Base-by-base conservation (phyloP, 805 yeast species). In the Lipomyces orientalis region DNA sequence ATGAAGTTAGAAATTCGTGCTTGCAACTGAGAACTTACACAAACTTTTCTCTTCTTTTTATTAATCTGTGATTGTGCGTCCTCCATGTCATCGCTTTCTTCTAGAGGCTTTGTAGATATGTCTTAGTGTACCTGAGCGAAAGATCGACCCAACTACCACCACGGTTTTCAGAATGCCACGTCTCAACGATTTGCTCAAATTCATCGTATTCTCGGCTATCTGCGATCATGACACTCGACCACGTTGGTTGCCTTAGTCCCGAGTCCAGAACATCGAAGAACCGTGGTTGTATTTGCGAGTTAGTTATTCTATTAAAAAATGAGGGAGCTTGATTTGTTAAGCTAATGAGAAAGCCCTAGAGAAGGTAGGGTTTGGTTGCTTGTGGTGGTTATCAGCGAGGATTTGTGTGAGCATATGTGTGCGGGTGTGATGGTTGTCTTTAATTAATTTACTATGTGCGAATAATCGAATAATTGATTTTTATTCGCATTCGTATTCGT, bases 151-250 rank as follows among this genome's bases (percentile, higher is more conserved):
- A 2, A 39, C 7, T 49, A 16, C 52, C 22, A n/a, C n/a, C n/a
- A 16, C 52, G 52, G 1, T 49, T 49, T 49, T 49, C 52, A 4
- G 52, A 49, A 49, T 22, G 37, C 37, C 37, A 35, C 10, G 10
- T 35, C 37, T 35, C 37, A 35, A 35, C 8, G 37, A 35, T 25
- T 16, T 16, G 2, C 49, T 39, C 49, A 16, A 39, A 39, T 16
- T 12, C 49, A 16, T 39, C 2, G 49, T 39, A 39, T 39, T 39
- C 16, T 39, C 49, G 3, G 49, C 49, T 39, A 16, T 39, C n/a
- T 16, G 49, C 49, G 49, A 39, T 39, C 49, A 39, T 39, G 49
- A n/a, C 49, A 39, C 49, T 39, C 49, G 49, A 39, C 49, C 49
- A 16, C 2, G 49, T 39, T 39, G n/a, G n/a, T 14, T 14, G 49